phyloP scores from a whole-genome alignment of 805 yeast genomes.

The Komagataella mondaviorum region DNA sequence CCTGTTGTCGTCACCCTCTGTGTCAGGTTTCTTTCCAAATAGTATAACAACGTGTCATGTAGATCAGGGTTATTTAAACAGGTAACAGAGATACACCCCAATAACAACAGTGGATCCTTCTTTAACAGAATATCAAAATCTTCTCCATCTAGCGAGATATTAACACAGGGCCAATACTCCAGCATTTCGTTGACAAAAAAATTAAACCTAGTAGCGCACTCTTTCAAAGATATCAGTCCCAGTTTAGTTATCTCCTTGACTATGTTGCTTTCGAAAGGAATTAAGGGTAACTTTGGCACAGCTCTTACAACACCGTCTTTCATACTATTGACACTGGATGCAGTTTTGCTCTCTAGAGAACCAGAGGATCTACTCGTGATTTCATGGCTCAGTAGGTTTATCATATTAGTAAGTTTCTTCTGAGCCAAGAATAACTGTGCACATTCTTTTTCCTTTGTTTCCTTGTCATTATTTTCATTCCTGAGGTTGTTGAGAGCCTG shows the following conservation, averaged over 20 bases:
- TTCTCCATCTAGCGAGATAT: slow-evolving; percentile 16
- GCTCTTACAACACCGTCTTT: slow-evolving; percentile 20
- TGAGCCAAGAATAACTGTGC: slow-evolving; percentile 12
- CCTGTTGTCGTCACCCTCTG: slow-evolving; percentile 29
- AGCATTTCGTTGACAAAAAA: slow-evolving; percentile 24
- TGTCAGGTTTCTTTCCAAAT: slow-evolving; percentile 30
- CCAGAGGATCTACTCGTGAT: background rate
- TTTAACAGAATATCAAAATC: slow-evolving; percentile 26
- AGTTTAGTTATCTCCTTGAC: slow-evolving; percentile 23
- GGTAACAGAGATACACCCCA: slow-evolving; percentile 31
- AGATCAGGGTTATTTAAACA: slow-evolving; percentile 29
- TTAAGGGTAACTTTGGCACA: slow-evolving; percentile 20
- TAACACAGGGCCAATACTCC: slow-evolving; percentile 32
- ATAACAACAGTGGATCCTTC: slow-evolving; percentile 27
- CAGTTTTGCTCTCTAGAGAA: slow-evolving; percentile 5
- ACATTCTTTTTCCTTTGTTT: slow-evolving; percentile 2
- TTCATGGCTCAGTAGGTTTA: slow-evolving; percentile 4
- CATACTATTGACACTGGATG: slow-evolving; percentile 21
- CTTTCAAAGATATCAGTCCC: slow-evolving; percentile 19
- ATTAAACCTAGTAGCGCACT: slow-evolving; percentile 19
- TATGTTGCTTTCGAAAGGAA: slow-evolving; percentile 21
- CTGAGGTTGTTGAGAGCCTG: slow-evolving; percentile 9
- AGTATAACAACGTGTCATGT: slow-evolving; percentile 26
- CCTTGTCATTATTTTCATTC: slow-evolving; percentile 10
- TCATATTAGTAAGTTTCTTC: slow-evolving; percentile 14